A percentile compares a stretch with the other conserved stretches of the same genome.
Evolutionary conservation across 352 stramenopile genomes (phyloP).

Genomic region (Phytophthora pini): DNA sequence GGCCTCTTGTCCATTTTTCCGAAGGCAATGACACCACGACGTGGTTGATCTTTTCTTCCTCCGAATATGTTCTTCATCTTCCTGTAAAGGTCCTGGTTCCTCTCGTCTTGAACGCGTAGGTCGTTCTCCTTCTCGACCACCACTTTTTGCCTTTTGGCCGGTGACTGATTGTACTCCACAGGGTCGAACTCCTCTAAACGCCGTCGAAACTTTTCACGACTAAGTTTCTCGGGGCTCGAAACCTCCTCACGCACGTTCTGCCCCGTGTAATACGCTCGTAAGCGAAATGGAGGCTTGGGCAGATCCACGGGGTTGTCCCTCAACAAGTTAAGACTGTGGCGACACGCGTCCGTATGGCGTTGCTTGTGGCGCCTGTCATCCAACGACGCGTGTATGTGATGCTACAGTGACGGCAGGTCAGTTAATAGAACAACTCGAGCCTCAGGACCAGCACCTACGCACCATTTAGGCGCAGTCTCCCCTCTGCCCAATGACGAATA

Average conservation of each 20-base stretch:
- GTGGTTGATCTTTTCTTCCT: slow-evolving; percentile 13
- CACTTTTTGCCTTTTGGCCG: slow-evolving; percentile 44
- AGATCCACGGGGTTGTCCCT: slow-evolving; percentile 52
- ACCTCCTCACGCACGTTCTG: slow-evolving; percentile 24
- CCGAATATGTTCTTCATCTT: slow-evolving; percentile 43
- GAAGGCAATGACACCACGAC: not conserved
- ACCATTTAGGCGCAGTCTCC: slow-evolving; percentile 27
- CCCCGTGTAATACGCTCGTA: slow-evolving; percentile 12
- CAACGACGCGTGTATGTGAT: slow-evolving; percentile 51
- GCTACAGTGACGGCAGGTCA: slow-evolving; percentile 18
- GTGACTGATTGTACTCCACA: slow-evolving; percentile 53
- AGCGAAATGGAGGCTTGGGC: slow-evolving; percentile 25
- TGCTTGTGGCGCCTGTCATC: slow-evolving; percentile 61
- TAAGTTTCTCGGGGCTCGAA: slow-evolving; percentile 33
- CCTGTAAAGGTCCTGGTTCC: slow-evolving; percentile 44
- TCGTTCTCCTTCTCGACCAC: slow-evolving; percentile 42
- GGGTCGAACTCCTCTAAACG: slow-evolving; percentile 49
- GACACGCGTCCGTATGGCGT: slow-evolving; percentile 54
- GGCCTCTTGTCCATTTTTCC: slow-evolving; percentile 13
- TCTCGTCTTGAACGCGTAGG: slow-evolving; percentile 35
- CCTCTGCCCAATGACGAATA: slow-evolving; percentile 21
- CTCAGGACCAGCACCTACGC: slow-evolving; percentile 9
- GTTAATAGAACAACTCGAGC: not conserved
- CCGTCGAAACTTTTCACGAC: slow-evolving; percentile 44
- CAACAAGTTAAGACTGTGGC: slow-evolving; percentile 54